Percentiles rank a stretch among this genome's conserved stretches.
These are phyloP conservation scores for Xylariaceae sp. DNA, from an alignment of 2,329 filamentous ascomycete genomes.

Conservation along the genomic window DNA sequence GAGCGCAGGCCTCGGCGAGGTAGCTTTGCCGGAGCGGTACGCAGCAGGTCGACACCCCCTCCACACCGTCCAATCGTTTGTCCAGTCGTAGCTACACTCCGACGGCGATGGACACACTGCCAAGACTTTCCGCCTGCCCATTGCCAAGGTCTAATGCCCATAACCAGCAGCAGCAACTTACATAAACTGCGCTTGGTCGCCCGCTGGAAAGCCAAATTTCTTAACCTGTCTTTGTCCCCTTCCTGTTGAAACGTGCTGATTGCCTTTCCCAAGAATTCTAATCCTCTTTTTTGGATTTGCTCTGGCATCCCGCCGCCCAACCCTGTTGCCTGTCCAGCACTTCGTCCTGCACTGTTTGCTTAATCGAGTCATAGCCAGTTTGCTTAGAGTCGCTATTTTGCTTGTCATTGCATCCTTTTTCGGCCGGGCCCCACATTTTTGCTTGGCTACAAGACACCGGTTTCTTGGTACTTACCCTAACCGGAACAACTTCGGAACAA, in stretches of 20 bases:
- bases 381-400: constrained; percentile 4
- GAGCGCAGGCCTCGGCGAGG: constrained; percentile 5
- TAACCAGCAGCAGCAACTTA: constrained; percentile 32
- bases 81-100: constrained; percentile 25
- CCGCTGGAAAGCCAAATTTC: constrained; percentile 16
- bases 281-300: constrained; percentile 7
- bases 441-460: constrained; percentile 9
- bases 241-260: constrained; percentile 10
- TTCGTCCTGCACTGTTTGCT: constrained; percentile 5
- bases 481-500: constrained; percentile 6
- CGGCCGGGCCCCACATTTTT: constrained; percentile 7
- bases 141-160: constrained; percentile 32
- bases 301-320: neutral
- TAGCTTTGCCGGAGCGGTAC: constrained; percentile 24
- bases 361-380: constrained; percentile 1
- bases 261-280: constrained; percentile 4
- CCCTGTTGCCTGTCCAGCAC: constrained; percentile 1
- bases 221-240: constrained; percentile 1
- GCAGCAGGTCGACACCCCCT: constrained; percentile 24
- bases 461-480: constrained; percentile 7
- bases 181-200: constrained; percentile 31
- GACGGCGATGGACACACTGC: constrained; percentile 29
- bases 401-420: constrained; percentile 10
- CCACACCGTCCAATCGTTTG: constrained; percentile 25
- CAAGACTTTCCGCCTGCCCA: constrained; percentile 35